Base-by-base conservation (phyloP, 2,329 filamentous ascomycete genomes). In the Xylaria hypoxylon region DNA sequence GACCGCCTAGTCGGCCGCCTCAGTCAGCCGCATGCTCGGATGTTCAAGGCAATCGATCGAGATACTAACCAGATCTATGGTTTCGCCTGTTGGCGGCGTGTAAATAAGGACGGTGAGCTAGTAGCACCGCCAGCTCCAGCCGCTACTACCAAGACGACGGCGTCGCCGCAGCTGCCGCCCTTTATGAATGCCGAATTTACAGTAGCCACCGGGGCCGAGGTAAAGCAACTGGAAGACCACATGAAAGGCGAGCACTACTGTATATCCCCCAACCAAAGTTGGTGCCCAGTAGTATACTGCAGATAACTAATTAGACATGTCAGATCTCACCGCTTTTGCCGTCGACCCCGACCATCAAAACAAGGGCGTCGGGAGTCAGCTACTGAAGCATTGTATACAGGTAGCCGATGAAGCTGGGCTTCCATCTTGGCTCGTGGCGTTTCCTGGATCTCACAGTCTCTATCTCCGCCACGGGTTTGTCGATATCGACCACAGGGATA, bases 311-410 rank as follows among this genome's bases (percentile, higher is more conserved):
- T 19, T 17, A 13, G 44, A 38, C 11, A n/a, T 28, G 19, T 8
- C 53, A 66, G 67, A 66, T 47, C 55, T 68, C 40, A 56, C 63
- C 6, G 45, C 63, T 15, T 66, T 68, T 55, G 63, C 63, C n/a
- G 63, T 68, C 24, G 44, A 62, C 22, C 47, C 60, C 6, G 26
- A 45, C 17, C 33, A 40, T 7, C 67, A 68, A 38, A 62, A 62
- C 19, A 26, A 47, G 59, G 67, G 67, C 22, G 64, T 68, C 19
- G 63, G 67, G 31, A 40, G 53, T 40, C 63, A 61, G 40, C 33
- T 66, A 7, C 63, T 68, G 3, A 48, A 64, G 55, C 47, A 66
- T 51, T 66, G 64, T 13, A 44, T 61, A 26, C 22, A 58, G 55
- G 35, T 58, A 31, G 48, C 67, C 26, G 67, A 68, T 42, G 19